Percentiles rank a stretch among this genome's conserved stretches.
These are phyloP conservation scores for Macrotyloma uniflorum DNA, from an alignment of 306 rosid genomes.

Conservation along the genomic window DNA sequence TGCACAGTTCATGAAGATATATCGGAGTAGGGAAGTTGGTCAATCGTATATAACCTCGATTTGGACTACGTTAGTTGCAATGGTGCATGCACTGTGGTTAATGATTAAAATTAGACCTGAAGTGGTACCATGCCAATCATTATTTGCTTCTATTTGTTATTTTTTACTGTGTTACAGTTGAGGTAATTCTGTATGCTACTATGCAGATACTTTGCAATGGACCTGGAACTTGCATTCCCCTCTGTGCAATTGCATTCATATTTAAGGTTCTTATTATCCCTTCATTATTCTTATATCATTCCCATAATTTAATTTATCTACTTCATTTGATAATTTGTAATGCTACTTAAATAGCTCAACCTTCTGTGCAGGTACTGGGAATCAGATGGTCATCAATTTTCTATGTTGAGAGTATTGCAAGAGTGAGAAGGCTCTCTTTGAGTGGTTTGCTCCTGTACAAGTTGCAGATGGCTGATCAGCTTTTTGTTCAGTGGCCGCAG, in stretches of 20 bases:
- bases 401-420: constrained; percentile 95
- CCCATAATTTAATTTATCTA: constrained; percentile 4
- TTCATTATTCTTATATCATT: background rate
- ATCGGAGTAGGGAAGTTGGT: constrained; percentile 94
- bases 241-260: constrained; percentile 79
- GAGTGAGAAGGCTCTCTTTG: constrained; percentile 87
- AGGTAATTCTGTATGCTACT: background rate
- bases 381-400: constrained; percentile 88
- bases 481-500: constrained; percentile 96
- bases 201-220: constrained; percentile 92
- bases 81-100: constrained; percentile 71
- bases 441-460: constrained; percentile 91
- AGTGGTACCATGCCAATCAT: constrained; percentile 66
- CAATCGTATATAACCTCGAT: constrained; percentile 91
- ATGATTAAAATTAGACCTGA: constrained; percentile 88
- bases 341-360: constrained; percentile 29
- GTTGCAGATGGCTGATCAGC: constrained; percentile 75
- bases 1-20: constrained; percentile 80
- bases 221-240: constrained; percentile 93
- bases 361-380: constrained; percentile 60
- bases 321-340: constrained; percentile 24
- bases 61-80: constrained; percentile 81
- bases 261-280: constrained; percentile 64
- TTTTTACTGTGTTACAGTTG: constrained; percentile 24
- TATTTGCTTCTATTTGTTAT: background rate